A percentile compares a stretch with the other conserved stretches of the same genome.
phyloP scores from a whole-genome alignment of 2,329 filamentous ascomycete species.

The Ceratocystis variospora region DNA sequence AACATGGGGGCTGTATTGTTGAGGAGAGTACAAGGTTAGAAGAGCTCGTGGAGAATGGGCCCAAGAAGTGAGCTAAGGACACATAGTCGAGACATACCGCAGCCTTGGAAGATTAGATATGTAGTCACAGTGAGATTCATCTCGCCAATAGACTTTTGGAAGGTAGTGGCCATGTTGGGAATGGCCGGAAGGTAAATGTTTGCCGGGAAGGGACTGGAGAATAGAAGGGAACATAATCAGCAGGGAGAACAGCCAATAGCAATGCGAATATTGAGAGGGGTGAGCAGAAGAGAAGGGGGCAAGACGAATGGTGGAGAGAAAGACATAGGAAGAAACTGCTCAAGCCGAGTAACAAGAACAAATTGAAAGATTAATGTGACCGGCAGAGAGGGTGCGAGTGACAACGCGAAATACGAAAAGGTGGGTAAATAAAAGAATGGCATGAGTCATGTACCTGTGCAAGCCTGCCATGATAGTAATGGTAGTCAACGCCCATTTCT shows the following conservation, averaged over 20 bases:
- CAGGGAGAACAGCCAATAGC: neutral
- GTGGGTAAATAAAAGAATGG: no score
- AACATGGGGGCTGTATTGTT: conserved; percentile 24
- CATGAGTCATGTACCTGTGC: conserved; percentile 18
- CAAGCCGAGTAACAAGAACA: neutral
- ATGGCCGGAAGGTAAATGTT: conserved; percentile 28
- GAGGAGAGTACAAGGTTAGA: neutral
- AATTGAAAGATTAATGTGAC: neutral
- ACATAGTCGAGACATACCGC: conserved; percentile 9
- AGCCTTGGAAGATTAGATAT: conserved; percentile 26
- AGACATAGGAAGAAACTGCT: neutral
- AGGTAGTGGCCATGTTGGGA: conserved; percentile 24
- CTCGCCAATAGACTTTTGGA: conserved; percentile 24
- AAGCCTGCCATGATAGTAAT: conserved; percentile 24
- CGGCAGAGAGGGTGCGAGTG: neutral
- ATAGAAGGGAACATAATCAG: neutral
- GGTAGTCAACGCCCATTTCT: conserved; percentile 24
- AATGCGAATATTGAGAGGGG: neutral
- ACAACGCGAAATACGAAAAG: neutral
- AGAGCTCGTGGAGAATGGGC: neutral
- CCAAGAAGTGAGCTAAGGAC: neutral
- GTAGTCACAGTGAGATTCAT: conserved; percentile 27
- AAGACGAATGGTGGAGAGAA: neutral
- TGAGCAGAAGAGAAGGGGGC: neutral
- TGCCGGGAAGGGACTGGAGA: conserved; percentile 25